Evolutionary conservation across 352 stramenopile species (phyloP).

Genomic region (Globisporangium paroecandrum): DNA sequence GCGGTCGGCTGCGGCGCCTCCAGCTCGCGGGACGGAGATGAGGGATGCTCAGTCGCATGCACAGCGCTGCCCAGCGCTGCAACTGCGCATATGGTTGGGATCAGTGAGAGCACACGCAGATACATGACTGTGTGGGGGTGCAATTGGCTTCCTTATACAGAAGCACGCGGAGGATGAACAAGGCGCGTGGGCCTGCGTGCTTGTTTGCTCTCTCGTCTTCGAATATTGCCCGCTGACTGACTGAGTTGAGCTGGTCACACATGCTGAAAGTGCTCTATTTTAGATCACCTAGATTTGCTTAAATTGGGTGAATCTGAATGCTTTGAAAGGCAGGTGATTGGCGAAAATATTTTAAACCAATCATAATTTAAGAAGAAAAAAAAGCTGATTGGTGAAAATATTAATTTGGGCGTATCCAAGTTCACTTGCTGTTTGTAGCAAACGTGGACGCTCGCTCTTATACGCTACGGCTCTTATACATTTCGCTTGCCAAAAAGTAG

Average conservation of each 20-base stretch:
- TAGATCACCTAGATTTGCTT: neutral
- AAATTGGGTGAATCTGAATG: neutral
- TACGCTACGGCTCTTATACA: neutral
- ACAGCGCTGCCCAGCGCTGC: neutral
- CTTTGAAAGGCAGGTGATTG: neutral
- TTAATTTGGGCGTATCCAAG: neutral
- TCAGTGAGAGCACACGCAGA: neutral
- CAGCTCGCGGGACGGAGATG: neutral
- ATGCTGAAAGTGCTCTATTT: neutral
- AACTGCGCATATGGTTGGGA: neutral
- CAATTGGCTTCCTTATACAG: neutral
- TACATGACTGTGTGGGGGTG: neutral
- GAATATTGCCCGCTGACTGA: neutral
- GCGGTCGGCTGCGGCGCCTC: neutral
- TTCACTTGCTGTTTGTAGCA: neutral
- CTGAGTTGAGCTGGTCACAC: neutral
- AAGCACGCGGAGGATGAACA: neutral
- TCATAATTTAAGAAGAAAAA: neutral
- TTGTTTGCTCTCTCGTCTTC: neutral
- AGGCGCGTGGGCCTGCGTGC: neutral
- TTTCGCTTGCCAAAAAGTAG: neutral
- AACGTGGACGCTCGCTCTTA: neutral
- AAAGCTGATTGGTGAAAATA: neutral
- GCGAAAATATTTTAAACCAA: neutral
- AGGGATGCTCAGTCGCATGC: neutral